phyloP scores from a whole-genome alignment of 306 rosid species.

The Ceratonia siliqua region DNA sequence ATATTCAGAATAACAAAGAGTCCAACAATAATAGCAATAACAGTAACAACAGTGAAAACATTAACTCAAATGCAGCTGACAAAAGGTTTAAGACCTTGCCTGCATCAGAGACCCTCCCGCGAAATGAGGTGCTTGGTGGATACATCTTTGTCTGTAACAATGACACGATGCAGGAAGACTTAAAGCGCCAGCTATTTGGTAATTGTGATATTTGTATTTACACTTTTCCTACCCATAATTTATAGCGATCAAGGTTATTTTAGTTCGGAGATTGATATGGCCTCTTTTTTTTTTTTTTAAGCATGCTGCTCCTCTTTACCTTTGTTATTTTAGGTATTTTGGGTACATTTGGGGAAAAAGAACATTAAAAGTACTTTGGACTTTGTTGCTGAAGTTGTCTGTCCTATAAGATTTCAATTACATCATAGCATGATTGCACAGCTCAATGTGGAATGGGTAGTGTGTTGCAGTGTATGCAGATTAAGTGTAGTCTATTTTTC shows the following conservation, averaged over 20 bases:
- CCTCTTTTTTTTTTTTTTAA: neutral
- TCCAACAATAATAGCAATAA: slow-evolving; percentile 44
- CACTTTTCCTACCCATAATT: neutral
- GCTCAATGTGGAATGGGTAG: neutral
- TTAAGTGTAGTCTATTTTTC: neutral
- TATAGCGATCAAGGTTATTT: neutral
- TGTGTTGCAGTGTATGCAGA: neutral
- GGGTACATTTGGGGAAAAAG: too few species aligned
- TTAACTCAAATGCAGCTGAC: slow-evolving; percentile 55
- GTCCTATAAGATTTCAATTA: neutral
- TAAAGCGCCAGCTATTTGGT: slow-evolving; percentile 96
- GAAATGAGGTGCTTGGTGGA: slow-evolving; percentile 98
- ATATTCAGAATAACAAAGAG: slow-evolving; percentile 65
- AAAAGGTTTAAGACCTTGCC: slow-evolving; percentile 99
- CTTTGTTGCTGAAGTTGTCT: neutral
- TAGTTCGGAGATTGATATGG: neutral
- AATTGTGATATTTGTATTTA: slow-evolving; percentile 15
- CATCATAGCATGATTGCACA: neutral
- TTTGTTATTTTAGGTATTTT: neutral
- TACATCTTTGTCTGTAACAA: slow-evolving; percentile 98
- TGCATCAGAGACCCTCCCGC: slow-evolving; percentile 93
- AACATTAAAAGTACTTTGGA: too few species aligned
- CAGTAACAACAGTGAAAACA: slow-evolving; percentile 55
- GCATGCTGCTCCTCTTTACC: neutral
- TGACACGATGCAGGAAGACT: slow-evolving; percentile 99